These are phyloP conservation scores for Conidiobolus incongruus DNA, from an alignment of 371 early-diverging fungal species.

Conservation along the genomic window DNA sequence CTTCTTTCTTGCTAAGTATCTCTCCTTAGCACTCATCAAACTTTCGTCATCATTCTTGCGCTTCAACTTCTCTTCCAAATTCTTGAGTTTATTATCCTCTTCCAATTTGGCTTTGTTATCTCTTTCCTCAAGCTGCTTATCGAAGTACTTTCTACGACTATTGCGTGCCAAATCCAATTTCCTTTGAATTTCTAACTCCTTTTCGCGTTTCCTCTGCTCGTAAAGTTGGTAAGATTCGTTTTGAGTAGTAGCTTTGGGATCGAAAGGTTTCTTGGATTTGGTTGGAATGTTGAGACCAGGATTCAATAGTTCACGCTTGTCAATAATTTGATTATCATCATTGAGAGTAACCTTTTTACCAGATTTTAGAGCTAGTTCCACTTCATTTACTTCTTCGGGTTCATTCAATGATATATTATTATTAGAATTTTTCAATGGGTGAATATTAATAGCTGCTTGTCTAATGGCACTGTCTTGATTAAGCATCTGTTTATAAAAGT, in stretches of 20 bases:
- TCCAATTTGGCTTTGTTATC: slow-evolving; percentile 20
- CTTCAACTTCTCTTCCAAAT: slow-evolving; percentile 24
- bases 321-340: slow-evolving; percentile 54
- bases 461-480: slow-evolving; percentile 10
- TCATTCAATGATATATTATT: slow-evolving; percentile 8
- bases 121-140: slow-evolving; percentile 19
- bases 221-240: slow-evolving; percentile 9
- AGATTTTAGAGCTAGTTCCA: slow-evolving; percentile 13
- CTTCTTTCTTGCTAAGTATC: slow-evolving; percentile 53
- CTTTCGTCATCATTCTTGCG: slow-evolving; percentile 37
- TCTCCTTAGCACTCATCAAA: slow-evolving; percentile 47
- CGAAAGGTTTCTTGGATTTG: slow-evolving; percentile 10
- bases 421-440: slow-evolving; percentile 4
- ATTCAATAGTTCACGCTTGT: slow-evolving; percentile 46
- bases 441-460: slow-evolving; percentile 5
- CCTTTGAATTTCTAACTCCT: slow-evolving; percentile 5
- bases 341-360: slow-evolving; percentile 29
- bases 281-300: slow-evolving; percentile 58
- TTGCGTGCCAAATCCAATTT: slow-evolving; percentile 10
- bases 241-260: slow-evolving; percentile 14
- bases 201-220: neutral
- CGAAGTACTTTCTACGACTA: slow-evolving; percentile 1
- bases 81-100: slow-evolving; percentile 21
- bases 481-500: slow-evolving; percentile 25
- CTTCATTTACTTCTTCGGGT: slow-evolving; percentile 8